Evolutionary conservation across 1,284 basidiomycete species (phyloP).

Genomic region (Ceratobasidium sp.): DNA sequence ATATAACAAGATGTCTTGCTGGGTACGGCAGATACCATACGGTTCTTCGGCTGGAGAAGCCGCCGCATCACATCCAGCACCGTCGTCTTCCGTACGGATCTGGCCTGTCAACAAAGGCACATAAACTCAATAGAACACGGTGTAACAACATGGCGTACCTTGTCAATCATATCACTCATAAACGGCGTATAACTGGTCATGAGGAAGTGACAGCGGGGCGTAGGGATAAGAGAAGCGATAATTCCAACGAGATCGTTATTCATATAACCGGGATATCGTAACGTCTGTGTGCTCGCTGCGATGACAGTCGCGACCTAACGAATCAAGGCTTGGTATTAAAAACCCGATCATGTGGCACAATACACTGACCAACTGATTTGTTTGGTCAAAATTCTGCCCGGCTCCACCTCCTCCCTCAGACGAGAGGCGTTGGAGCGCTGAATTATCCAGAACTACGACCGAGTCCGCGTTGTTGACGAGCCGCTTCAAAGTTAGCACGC

Average conservation of each 20-base stretch:
- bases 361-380: slow-evolving; percentile 83
- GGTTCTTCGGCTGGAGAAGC: slow-evolving; percentile 96
- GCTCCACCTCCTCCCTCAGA: slow-evolving; percentile 68
- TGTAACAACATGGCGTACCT: slow-evolving; percentile 58
- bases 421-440: slow-evolving; percentile 89
- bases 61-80: slow-evolving; percentile 99
- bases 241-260: slow-evolving; percentile 99
- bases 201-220: slow-evolving; percentile 98
- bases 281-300: slow-evolving; percentile 95
- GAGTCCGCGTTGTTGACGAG: slow-evolving; percentile 96
- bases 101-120: slow-evolving; percentile 62
- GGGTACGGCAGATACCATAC: slow-evolving; percentile 95
- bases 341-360: background rate
- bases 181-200: slow-evolving; percentile 99
- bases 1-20: slow-evolving; percentile 96
- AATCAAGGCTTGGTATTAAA: background rate
- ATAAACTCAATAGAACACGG: slow-evolving; percentile 20
- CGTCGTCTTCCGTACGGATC: slow-evolving; percentile 89
- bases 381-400: slow-evolving; percentile 88
- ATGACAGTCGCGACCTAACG: slow-evolving; percentile 90
- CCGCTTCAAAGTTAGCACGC: slow-evolving; percentile 91
- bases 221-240: slow-evolving; percentile 96
- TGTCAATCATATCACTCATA: slow-evolving; percentile 94
- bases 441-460: slow-evolving; percentile 97
- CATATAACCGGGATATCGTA: slow-evolving; percentile 99